Base-by-base conservation (phyloP, 768 basidiomycete species). In the Krasilnikovozyma curviuscula region DNA sequence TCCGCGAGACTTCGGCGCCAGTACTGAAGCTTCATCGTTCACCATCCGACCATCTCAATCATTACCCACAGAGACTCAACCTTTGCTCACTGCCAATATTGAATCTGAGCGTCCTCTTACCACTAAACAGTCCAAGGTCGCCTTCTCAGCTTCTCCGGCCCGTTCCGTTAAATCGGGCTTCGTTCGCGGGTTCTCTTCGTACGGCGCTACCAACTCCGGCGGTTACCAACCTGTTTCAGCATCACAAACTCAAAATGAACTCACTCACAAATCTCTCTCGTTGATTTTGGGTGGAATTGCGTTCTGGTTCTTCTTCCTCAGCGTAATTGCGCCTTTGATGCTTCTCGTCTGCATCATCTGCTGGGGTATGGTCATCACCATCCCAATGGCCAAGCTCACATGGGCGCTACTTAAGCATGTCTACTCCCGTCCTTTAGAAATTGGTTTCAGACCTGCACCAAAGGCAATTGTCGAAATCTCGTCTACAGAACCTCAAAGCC, bases 321-420 rank as follows among this genome's bases (percentile, higher is more conserved):
- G 70, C 53, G 68, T 93, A 61, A 79, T 98, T 57, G 81, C 85
- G 1, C 93, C 93, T 6, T 67, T 85, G 53, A 78, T 97, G 73
- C 72, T 93, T 46, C 48, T 81, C 53, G 83, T 85, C 25, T 93
- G 86, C 63, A 59, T 83, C 54, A 67, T 85, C 44, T 97, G 93
- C 67, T 98, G 89, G 88, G 86, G 72, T n/a, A 71, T 86, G 52
- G 78, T 98, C 52, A 72, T 98, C 61, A 83, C 89, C 48, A 82
- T 98, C 55, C 93, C 93, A 3, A 98, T 98, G 93, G 93, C 89
- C 28, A 91, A 81, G 63, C 73, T 98, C 43, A 84, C 78, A 56
- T 97, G 91, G 91, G 83, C 77, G n/a, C 73, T 98, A 37, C 72
- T 97, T 60, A 77, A 78, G 39, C 73, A 83, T 62, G 71, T 98